Percentiles rank a stretch among this genome's conserved stretches.
Conservation (phyloP, 208 protist species). For the Crithidia bombi region DNA sequence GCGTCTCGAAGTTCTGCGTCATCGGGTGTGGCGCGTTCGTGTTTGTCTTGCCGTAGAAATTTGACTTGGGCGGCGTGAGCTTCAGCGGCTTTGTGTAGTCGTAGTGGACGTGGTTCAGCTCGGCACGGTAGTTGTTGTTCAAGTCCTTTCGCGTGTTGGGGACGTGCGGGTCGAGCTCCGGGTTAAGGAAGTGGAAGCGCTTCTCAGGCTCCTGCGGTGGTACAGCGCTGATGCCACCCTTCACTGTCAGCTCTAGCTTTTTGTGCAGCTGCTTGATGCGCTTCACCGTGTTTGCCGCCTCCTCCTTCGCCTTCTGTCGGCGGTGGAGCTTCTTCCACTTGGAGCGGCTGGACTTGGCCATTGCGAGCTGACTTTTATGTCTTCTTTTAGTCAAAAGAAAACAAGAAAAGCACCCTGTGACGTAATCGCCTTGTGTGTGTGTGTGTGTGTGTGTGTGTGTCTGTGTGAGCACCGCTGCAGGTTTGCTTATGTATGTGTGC, state of each 20-base stretch:
- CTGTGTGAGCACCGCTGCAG: too few species aligned
- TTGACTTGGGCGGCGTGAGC: conserved; percentile 53
- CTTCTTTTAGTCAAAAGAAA: background rate
- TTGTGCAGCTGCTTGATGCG: conserved; percentile 62
- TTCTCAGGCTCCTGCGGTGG: conserved; percentile 76
- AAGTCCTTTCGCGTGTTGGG: conserved; percentile 59
- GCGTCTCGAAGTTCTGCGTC: conserved; percentile 56
- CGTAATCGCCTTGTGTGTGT: background rate
- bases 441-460: background rate
- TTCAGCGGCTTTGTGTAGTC: conserved; percentile 74
- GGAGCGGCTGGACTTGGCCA: conserved; percentile 86
- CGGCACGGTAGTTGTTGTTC: conserved; percentile 75
- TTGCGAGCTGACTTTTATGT: conserved; percentile 28
- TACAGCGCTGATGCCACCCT: conserved; percentile 72
- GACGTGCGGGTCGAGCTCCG: conserved; percentile 64
- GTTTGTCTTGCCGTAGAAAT: conserved; percentile 72
- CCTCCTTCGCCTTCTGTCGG: conserved; percentile 55
- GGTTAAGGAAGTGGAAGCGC: conserved; percentile 85
- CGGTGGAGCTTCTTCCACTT: conserved; percentile 89
- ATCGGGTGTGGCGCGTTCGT: conserved; percentile 62
- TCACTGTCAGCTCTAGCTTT: conserved; percentile 74
- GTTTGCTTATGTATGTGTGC: too few species aligned
- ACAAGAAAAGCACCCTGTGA: background rate
- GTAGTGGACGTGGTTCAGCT: conserved; percentile 46
- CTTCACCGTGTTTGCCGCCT: conserved; percentile 41